A percentile compares a stretch with the other conserved stretches of the same genome.
These are phyloP conservation scores for Alternaria sp. DNA, from an alignment of 2,329 filamentous ascomycete genomes.

Conservation along the genomic window DNA sequence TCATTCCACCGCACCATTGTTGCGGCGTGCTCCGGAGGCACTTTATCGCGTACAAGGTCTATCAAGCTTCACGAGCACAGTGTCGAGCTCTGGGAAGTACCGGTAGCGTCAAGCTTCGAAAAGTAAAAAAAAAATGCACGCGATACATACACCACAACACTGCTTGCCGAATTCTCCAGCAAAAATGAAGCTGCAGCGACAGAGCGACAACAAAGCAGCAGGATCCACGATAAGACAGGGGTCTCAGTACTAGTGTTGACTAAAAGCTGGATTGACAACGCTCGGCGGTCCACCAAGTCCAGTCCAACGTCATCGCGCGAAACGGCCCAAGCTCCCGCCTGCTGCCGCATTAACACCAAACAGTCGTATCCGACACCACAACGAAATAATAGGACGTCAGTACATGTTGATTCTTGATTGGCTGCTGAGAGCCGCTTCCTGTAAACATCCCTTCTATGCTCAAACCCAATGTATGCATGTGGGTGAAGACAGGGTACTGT, in stretches of 20 bases:
- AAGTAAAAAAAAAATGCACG: not conserved
- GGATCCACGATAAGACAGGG: slow-evolving; percentile 10
- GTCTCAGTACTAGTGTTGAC: slow-evolving; percentile 22
- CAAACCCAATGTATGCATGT: slow-evolving; percentile 6
- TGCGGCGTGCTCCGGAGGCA: slow-evolving; percentile 1
- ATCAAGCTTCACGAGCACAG: slow-evolving; percentile 7
- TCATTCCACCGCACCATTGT: slow-evolving; percentile 53
- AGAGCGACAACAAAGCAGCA: slow-evolving; percentile 13
- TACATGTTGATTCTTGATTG: slow-evolving; percentile 8
- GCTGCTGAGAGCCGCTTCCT: slow-evolving; percentile 2
- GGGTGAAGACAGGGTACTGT: slow-evolving; percentile 13
- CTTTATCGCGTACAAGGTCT: slow-evolving; percentile 2
- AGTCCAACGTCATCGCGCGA: slow-evolving; percentile 28
- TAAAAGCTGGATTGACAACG: slow-evolving; percentile 23
- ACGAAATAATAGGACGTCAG: not conserved
- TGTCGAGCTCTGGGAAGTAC: slow-evolving; percentile 2
- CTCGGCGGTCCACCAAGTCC: slow-evolving; percentile 13
- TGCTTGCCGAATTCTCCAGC: not conserved
- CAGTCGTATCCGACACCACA: not conserved
- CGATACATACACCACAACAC: not conserved
- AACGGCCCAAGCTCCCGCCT: slow-evolving; percentile 24
- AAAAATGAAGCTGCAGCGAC: slow-evolving; percentile 2
- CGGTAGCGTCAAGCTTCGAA: slow-evolving; percentile 6
- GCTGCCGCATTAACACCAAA: slow-evolving; percentile 8
- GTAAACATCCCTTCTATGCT: slow-evolving; percentile 2